phyloP scores from a whole-genome alignment of 169 alveolate genomes.

The Cryptosporidium meleagridis region DNA sequence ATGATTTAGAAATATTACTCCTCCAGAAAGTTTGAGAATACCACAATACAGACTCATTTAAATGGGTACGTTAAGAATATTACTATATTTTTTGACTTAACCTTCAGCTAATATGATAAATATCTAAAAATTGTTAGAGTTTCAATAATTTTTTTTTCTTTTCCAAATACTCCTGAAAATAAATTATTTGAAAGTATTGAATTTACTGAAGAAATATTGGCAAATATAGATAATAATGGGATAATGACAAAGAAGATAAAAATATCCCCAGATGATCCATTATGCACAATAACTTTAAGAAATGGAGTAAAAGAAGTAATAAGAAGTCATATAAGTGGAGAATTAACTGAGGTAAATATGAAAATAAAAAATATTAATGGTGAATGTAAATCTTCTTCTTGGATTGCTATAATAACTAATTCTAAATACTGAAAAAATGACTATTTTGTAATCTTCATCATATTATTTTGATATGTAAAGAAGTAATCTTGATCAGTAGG shows the following conservation, averaged over 20 bases:
- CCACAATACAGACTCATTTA: slow-evolving; percentile 51
- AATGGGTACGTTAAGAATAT: slow-evolving; percentile 45
- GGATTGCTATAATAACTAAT: slow-evolving; percentile 55
- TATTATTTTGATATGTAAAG: slow-evolving; percentile 59
- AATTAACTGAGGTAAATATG: slow-evolving; percentile 34
- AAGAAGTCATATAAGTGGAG: slow-evolving; percentile 38
- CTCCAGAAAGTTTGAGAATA: slow-evolving; percentile 14
- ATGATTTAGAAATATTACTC: slow-evolving; percentile 21
- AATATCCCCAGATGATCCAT: slow-evolving; percentile 2
- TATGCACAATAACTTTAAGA: slow-evolving; percentile 21
- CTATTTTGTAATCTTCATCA: slow-evolving; percentile 27
- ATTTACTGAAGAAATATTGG: slow-evolving; percentile 19
- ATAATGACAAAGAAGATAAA: slow-evolving; percentile 7
- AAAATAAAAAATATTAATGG: slow-evolving; percentile 16
- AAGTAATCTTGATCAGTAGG: slow-evolving; percentile 67
- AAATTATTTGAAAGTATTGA: not conserved
- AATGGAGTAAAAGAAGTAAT: slow-evolving; percentile 12
- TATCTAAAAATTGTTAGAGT: slow-evolving; percentile 9
- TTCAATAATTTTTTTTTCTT: slow-evolving; percentile 18
- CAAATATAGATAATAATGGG: slow-evolving; percentile 22
- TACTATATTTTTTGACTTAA: not conserved
- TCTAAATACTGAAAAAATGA: not conserved
- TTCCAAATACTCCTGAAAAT: not conserved
- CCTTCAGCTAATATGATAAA: not conserved
- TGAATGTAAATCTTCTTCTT: slow-evolving; percentile 18